These are phyloP conservation scores for Raffaelea albimanens DNA, from an alignment of 2,329 filamentous ascomycete species.

Conservation along the genomic window DNA sequence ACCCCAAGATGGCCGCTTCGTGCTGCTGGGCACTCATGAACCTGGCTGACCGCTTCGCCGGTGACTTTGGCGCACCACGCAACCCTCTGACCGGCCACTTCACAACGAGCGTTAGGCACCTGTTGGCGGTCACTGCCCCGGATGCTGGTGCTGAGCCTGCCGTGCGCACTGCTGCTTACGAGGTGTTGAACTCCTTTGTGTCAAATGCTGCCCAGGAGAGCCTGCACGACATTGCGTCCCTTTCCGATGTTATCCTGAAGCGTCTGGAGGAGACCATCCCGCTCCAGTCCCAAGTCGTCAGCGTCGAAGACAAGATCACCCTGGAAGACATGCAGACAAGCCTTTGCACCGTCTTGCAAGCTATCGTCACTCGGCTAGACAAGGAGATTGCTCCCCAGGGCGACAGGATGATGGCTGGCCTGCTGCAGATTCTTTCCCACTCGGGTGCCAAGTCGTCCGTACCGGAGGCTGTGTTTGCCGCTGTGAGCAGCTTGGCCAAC, in stretches of 20 bases:
- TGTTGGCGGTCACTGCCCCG: conserved; percentile 74
- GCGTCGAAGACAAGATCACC: conserved; percentile 90
- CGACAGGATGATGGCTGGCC: conserved; percentile 85
- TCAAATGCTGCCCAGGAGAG: conserved; percentile 84
- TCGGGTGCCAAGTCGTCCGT: conserved; percentile 83
- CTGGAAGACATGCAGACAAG: conserved; percentile 98
- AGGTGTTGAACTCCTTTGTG: conserved; percentile 92
- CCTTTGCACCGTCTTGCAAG: conserved; percentile 80
- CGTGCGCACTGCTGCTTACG: conserved; percentile 90
- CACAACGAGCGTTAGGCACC: conserved; percentile 77
- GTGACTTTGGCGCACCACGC: conserved; percentile 64
- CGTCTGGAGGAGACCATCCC: conserved; percentile 83
- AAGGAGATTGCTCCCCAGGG: conserved; percentile 83
- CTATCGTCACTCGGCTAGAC: conserved; percentile 85
- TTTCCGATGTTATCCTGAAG: conserved; percentile 83
- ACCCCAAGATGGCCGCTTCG: conserved; percentile 92
- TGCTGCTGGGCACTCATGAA: conserved; percentile 99
- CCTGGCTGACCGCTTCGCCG: conserved; percentile 87
- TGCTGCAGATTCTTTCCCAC: conserved; percentile 70
- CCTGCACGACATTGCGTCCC: conserved; percentile 65
- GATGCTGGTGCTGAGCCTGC: conserved; percentile 65
- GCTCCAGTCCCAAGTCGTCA: conserved; percentile 88
- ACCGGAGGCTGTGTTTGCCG: conserved; percentile 86
- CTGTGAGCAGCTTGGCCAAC: conserved; percentile 83
- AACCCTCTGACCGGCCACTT: conserved; percentile 90